Evolutionary conservation across 2,329 filamentous ascomycete species (phyloP), one percentile per base, ranked within the genome.

Genomic region (Plectosphaerella cucumerina): DNA sequence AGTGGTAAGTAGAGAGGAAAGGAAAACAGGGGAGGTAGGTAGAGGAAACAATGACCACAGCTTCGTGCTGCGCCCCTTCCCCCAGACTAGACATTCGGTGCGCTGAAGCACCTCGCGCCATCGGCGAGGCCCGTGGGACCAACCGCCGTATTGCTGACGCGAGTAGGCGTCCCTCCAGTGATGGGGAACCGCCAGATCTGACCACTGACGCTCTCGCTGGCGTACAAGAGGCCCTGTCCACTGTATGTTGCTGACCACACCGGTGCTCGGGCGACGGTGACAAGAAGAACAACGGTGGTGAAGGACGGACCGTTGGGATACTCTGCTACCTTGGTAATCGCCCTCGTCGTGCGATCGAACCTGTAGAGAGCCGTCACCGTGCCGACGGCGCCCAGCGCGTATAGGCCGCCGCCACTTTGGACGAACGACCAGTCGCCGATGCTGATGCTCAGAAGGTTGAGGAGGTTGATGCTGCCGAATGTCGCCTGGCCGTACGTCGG

Each of bases 111-210:
- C 31, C 54, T 52, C 2, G 54, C 54, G 14, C 54, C 54, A 23
- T 56, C 54, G 15, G 54, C 54, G 6, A 18, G 17, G 5, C 31
- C 51, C 8, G 43, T 49, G 2, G 18, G n/a, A 3, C 52, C 49
- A 1, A 46, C 52, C 6, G 46, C 33, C 1, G 26, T 14, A n/a
- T 50, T 31, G 9, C 21, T 43, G 8, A 47, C 6, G 3, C 42
- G 41, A 1, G 47, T 3, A 1, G 37, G 23, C 6, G 31, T 22
- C 45, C 21, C 8, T 22, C 39, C 39, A n/a, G 22, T 49, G 18
- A 60, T 34, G 8, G 57, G 44, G 31, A 61, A 60, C 17, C 50
- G 48, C 57, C 57, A 61, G 44, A 60, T 56, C 49, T 60, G 51
- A 11, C 59, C 59, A 15, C 47, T 56, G 22, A 17, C 42, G 50